Evolutionary conservation across 2,329 filamentous ascomycete genomes (phyloP).

Genomic region (Nannizzia gypsea): DNA sequence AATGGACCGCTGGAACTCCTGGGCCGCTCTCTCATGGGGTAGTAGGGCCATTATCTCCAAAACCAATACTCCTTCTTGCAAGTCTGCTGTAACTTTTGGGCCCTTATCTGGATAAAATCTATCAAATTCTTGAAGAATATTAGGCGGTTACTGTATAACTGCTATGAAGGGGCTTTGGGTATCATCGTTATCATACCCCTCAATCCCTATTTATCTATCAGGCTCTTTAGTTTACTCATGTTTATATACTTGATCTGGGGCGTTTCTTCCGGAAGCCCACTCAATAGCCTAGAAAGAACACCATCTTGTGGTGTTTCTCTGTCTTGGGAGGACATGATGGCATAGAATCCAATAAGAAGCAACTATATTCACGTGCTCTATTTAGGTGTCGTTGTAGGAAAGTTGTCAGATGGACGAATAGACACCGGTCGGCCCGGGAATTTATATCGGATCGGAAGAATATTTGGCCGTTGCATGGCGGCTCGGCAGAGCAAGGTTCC

Average conservation of each 20-base stretch:
- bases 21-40: neutral
- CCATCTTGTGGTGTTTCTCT: neutral
- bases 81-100: neutral
- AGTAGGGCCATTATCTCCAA: neutral
- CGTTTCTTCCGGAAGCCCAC: neutral
- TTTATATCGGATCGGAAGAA: too few relatives aligned
- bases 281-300: neutral
- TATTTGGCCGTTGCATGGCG: too few relatives aligned
- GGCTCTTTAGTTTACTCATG: neutral
- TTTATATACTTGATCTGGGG: neutral
- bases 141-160: neutral
- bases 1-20: neutral
- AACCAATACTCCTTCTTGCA: neutral
- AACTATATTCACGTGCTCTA: too few relatives aligned
- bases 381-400: too few relatives aligned
- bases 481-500: too few relatives aligned
- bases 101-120: neutral
- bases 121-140: neutral
- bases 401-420: too few relatives aligned
- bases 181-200: neutral
- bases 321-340: neutral
- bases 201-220: neutral
- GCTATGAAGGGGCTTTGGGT: neutral
- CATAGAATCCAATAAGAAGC: too few relatives aligned
- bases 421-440: too few relatives aligned